phyloP scores from a whole-genome alignment of 106 monocot genomes.

The Amphibolis antarctica region DNA sequence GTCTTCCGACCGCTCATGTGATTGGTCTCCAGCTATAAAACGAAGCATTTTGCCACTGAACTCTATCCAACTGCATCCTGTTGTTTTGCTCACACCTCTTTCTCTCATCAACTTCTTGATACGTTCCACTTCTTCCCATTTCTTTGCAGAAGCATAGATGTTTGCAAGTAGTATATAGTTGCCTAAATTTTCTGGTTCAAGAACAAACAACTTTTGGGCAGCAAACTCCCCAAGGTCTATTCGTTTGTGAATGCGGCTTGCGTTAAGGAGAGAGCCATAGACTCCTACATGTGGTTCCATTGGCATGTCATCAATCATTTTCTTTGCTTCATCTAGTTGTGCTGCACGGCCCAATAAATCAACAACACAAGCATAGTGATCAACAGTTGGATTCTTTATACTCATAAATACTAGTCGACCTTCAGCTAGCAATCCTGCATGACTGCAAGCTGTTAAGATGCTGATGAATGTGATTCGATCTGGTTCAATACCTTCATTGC shows the following conservation, averaged over 20 bases:
- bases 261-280: constrained; percentile 36
- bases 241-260: constrained; percentile 15
- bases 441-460: constrained; percentile 34
- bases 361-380: constrained; percentile 33
- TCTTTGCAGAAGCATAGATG: constrained; percentile 23
- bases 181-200: constrained; percentile 32
- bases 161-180: constrained; percentile 30
- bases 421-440: constrained; percentile 18
- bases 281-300: constrained; percentile 29
- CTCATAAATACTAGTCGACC: constrained; percentile 14
- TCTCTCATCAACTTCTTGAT: constrained; percentile 14
- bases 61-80: constrained; percentile 36
- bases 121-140: constrained; percentile 26
- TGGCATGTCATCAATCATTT: constrained; percentile 25
- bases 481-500: constrained; percentile 16
- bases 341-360: constrained; percentile 30
- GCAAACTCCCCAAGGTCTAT: constrained; percentile 29
- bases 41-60: constrained; percentile 9
- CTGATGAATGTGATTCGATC: constrained; percentile 23
- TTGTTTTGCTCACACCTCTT: constrained; percentile 16
- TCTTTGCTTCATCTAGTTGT: constrained; percentile 18
- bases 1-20: constrained; percentile 6
- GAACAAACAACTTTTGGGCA: constrained; percentile 25
- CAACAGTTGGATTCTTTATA: constrained; percentile 22
- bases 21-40: constrained; percentile 24